Base-by-base conservation (phyloP, 257 asterid species). In the Primulina tabacum region DNA sequence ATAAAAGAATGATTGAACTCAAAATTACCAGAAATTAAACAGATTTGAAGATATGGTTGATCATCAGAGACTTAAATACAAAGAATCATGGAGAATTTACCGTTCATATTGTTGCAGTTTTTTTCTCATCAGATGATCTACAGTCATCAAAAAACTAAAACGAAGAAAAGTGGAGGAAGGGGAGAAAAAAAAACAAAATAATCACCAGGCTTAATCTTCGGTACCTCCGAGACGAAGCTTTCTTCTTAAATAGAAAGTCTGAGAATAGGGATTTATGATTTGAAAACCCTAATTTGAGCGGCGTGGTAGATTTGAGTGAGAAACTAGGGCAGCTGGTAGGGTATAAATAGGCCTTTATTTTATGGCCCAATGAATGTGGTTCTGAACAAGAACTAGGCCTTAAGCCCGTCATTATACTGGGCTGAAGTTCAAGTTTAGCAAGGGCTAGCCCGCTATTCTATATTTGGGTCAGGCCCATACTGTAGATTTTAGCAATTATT, bases 21-120 rank as follows among this genome's bases (percentile, higher is more conserved):
- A 30, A 40, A 26, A 7, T 6, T 8, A 6, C 0, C 8, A 21
- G 4, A 26, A 17, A n/a, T 30, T 0, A 26, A 12, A 56, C 10
- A 14, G 6, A 10, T 3, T 5, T 14, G 76, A 21, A 32, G 2
- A 12, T 2, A 43, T 17, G 8, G 16, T 67, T 69, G 78, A 87
- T 83, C 93, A 85, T 87, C 93, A 87, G 96, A 89, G 93, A 87
- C 96, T 89, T 87, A 89, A 87, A 85, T 87, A 87, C 91, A 20
- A 76, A 0, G 82, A 88, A 87, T 89, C 96, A 87, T 66, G 86
- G 78, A 65, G 21, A 33, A 62, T 62, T 60, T 43, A 38, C 55
- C 82, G 10, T 56, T 84, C 88, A 84, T 79, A 81, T 84, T 79
- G 86, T 81, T 81, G 84, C 88, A 84, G 86, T 76, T 81, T 47